Conservation (phyloP, 306 rosid genomes). For the Macrotyloma uniflorum region DNA sequence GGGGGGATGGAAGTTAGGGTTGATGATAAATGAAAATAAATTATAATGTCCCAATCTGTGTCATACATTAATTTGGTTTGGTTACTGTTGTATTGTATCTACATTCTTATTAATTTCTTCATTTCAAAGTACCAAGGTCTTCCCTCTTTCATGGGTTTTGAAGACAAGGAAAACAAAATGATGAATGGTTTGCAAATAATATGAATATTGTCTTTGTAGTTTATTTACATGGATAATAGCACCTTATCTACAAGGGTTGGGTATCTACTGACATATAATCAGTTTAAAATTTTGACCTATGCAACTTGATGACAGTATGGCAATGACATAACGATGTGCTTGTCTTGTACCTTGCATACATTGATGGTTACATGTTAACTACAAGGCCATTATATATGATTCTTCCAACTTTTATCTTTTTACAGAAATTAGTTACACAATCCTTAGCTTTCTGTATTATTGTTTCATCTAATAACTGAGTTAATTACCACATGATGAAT, state of each 20-base stretch:
- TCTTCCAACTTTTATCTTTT: conserved; percentile 6
- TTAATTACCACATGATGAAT: conserved; percentile 41
- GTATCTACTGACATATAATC: not conserved
- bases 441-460: conserved; percentile 22
- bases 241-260: conserved; percentile 17
- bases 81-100: not conserved
- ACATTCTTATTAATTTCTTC: conserved; percentile 20
- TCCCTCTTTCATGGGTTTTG: conserved; percentile 15
- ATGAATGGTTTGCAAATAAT: conserved; percentile 3
- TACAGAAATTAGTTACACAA: conserved; percentile 1
- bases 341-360: conserved; percentile 22
- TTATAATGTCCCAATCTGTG: not conserved
- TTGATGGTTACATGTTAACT: conserved; percentile 6
- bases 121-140: conserved; percentile 3
- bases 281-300: not conserved
- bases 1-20: not conserved
- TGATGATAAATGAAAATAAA: conserved; percentile 25
- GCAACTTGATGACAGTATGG: conserved; percentile 30
- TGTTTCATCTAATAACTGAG: conserved; percentile 39
- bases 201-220: conserved; percentile 3
- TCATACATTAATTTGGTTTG: not conserved
- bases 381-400: not conserved
- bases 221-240: conserved; percentile 12
- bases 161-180: conserved; percentile 8
- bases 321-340: not conserved